Conservation (phyloP, 2,329 filamentous ascomycete species). For the Emmonsia crescens region DNA sequence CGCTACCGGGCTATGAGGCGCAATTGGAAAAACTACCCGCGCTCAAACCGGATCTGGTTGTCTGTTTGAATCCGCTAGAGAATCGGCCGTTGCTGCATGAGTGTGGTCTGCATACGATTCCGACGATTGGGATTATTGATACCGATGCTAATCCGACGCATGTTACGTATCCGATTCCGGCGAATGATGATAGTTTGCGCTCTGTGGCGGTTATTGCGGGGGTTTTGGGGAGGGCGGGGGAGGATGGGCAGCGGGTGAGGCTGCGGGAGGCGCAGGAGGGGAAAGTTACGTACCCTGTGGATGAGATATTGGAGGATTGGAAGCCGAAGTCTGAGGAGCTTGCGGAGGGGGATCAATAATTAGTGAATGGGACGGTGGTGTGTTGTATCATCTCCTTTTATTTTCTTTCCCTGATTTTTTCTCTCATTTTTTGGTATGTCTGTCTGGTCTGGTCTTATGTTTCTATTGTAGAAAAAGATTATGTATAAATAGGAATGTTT, state of each 20-base stretch:
- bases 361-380: neutral
- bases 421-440: neutral
- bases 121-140: constrained; percentile 89
- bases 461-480: neutral
- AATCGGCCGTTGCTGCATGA: constrained; percentile 86
- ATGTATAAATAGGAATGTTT: neutral
- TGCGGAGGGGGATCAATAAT: neutral
- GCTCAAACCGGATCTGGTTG: constrained; percentile 77
- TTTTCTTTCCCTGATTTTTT: neutral
- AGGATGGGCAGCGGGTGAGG: constrained; percentile 61
- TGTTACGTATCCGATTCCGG: constrained; percentile 93
- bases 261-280: constrained; percentile 52
- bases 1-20: constrained; percentile 52
- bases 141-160: constrained; percentile 85
- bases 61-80: constrained; percentile 86
- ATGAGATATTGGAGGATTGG: constrained; percentile 13
- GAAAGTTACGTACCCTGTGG: constrained; percentile 43
- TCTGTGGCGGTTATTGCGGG: constrained; percentile 72
- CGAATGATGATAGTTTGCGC: constrained; percentile 91
- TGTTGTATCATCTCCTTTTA: neutral
- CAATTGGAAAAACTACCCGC: constrained; percentile 54
- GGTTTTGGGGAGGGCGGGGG: constrained; percentile 71
- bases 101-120: constrained; percentile 76
- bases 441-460: neutral
- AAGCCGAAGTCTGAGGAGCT: neutral